Conservation (phyloP, 2,329 filamentous ascomycete species). For the Colletotrichum viniferum region DNA sequence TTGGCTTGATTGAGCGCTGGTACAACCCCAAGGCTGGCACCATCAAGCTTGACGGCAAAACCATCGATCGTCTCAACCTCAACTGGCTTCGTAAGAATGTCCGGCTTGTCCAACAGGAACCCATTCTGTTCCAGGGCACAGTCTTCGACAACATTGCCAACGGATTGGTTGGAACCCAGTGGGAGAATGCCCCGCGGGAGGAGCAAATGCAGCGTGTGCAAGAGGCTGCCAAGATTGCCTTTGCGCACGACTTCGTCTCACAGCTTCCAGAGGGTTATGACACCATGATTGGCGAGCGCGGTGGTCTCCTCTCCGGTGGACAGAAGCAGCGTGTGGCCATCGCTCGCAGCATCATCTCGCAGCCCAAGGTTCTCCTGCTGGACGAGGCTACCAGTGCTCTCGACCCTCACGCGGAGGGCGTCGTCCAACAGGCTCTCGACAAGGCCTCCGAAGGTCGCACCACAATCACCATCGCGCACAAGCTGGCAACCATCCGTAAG, state of each 20-base stretch:
- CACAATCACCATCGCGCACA: slow-evolving; percentile 67
- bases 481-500: slow-evolving; percentile 58
- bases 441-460: slow-evolving; percentile 59
- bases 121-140: slow-evolving; percentile 41
- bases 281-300: slow-evolving; percentile 63
- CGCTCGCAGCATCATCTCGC: slow-evolving; percentile 43
- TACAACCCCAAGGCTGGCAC: slow-evolving; percentile 37
- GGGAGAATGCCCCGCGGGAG: slow-evolving; percentile 25
- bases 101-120: slow-evolving; percentile 44
- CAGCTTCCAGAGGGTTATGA: slow-evolving; percentile 56
- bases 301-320: slow-evolving; percentile 66
- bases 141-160: slow-evolving; percentile 57
- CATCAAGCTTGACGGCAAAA: slow-evolving; percentile 39
- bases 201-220: slow-evolving; percentile 44
- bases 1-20: slow-evolving; percentile 44
- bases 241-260: slow-evolving; percentile 51
- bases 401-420: slow-evolving; percentile 43
- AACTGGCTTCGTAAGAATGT: slow-evolving; percentile 42
- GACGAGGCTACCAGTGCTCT: slow-evolving; percentile 70
- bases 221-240: slow-evolving; percentile 47
- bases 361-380: slow-evolving; percentile 60
- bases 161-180: slow-evolving; percentile 43
- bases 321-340: slow-evolving; percentile 71
- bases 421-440: slow-evolving; percentile 59
- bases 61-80: slow-evolving; percentile 38